A percentile compares a stretch with the other conserved stretches of the same genome.
Conservation (phyloP, 2,329 filamentous ascomycete genomes). For the Pestalotiopsis sp. region DNA sequence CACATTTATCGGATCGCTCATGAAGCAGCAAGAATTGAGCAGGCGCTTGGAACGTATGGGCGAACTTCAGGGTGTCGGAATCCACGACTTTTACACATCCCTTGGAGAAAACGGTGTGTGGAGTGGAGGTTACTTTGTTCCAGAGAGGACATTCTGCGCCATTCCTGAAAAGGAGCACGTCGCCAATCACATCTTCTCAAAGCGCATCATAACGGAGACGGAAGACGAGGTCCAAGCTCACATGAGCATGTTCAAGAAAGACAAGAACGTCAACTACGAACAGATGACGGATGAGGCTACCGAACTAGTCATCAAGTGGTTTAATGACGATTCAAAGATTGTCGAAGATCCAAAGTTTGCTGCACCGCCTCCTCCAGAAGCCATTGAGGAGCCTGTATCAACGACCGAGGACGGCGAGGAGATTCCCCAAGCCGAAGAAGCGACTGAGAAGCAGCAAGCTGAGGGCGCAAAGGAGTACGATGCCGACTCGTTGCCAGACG, state of each 20-base stretch:
- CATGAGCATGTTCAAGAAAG: slow-evolving; percentile 64
- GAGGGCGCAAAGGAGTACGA: slow-evolving; percentile 20
- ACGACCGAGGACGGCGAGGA: slow-evolving; percentile 34
- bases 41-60: slow-evolving; percentile 67
- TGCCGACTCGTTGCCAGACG: slow-evolving; percentile 33
- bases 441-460: slow-evolving; percentile 24
- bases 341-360: slow-evolving; percentile 51
- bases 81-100: slow-evolving; percentile 76
- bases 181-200: slow-evolving; percentile 47
- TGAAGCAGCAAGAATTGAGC: slow-evolving; percentile 72
- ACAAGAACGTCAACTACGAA: slow-evolving; percentile 66
- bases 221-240: slow-evolving; percentile 76
- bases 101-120: slow-evolving; percentile 72
- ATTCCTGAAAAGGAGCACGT: slow-evolving; percentile 57
- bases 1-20: slow-evolving; percentile 80
- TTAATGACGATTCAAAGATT: slow-evolving; percentile 45
- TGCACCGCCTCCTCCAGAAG: slow-evolving; percentile 40
- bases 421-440: slow-evolving; percentile 28
- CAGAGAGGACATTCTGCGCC: slow-evolving; percentile 79
- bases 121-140: slow-evolving; percentile 61
- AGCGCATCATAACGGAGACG: slow-evolving; percentile 64
- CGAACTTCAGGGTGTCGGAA: slow-evolving; percentile 64
- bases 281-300: slow-evolving; percentile 62
- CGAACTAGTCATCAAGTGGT: slow-evolving; percentile 61
- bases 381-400: slow-evolving; percentile 34